Base-by-base conservation (phyloP, 2,329 filamentous ascomycete genomes). In the Colletotrichum caudatum region DNA sequence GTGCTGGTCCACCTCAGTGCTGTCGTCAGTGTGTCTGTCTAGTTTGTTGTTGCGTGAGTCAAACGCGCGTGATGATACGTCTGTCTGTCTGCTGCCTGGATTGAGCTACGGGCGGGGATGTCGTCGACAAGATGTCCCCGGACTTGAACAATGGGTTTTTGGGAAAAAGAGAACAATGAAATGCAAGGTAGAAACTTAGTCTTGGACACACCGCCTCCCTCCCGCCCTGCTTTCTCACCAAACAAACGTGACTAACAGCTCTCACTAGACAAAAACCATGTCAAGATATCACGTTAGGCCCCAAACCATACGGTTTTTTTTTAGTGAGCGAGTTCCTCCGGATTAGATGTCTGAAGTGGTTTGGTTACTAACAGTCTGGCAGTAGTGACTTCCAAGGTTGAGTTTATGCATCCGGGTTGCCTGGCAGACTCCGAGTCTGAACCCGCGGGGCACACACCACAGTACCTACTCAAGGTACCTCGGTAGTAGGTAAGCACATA, bases 1-100 rank as follows among this genome's bases (percentile, higher is more conserved):
- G 64, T 37, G 46, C 26, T 50, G 63, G 48, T 41, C 44, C 14
- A 39, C 37, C 37, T 26, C 41, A 33, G 23, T 51, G 33, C 29
- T 71, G 29, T 29, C 26, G 26, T 29, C 26, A 29, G 65, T 69
- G 51, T 64, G 69, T 69, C 58, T 64, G 69, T 66, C 59, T 54
- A 39, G 39, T 39, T 48, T 37, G 39, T 46, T 64, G 20, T 23
- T 14, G 39, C 69, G 29, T 69, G 69, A 71, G 69, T 71, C 58
- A 56, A 59, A 48, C 59, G 53, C 59, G 53, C 58, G 53, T 39
- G 59, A 48, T 8, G 14, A 35, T 71, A 46, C 39, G 51, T 71
- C 59, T 48, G 39, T n/a, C 59, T 65, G 69, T 46, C 33, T 51
- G 69, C 59, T 48, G 39, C 29, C 59, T 65, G 69, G 58, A 33